Evolutionary conservation across 331 rosid genomes (phyloP).

Genomic region (Malus hybrid): DNA sequence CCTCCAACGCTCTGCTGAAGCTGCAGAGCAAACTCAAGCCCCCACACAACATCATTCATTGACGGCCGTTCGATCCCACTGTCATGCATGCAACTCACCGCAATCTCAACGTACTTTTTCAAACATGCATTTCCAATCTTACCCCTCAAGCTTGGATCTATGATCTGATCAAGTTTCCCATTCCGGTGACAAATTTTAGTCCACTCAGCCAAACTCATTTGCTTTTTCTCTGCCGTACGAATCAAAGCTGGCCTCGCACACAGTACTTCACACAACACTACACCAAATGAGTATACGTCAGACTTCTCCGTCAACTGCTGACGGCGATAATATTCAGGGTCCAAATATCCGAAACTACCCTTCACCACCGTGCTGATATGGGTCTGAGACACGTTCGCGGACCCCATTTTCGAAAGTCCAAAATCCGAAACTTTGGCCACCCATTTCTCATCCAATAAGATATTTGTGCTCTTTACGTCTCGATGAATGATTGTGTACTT

Average conservation of each 20-base stretch:
- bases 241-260: conserved; percentile 20
- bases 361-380: conserved; percentile 32
- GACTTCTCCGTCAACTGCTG: conserved; percentile 34
- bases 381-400: neutral
- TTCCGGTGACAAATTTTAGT: neutral
- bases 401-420: conserved; percentile 35
- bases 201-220: conserved; percentile 25
- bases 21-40: conserved; percentile 29
- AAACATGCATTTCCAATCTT: conserved; percentile 12
- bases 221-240: conserved; percentile 9
- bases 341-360: conserved; percentile 49
- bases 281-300: conserved; percentile 48
- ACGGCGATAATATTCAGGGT: conserved; percentile 37
- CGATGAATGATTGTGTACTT: conserved; percentile 47
- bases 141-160: conserved; percentile 12
- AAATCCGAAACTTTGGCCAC: conserved; percentile 50
- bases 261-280: conserved; percentile 32
- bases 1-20: conserved; percentile 10
- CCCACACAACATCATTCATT: conserved; percentile 31
- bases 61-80: conserved; percentile 23
- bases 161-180: neutral
- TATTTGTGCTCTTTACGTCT: conserved; percentile 47
- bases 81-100: conserved; percentile 20
- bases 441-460: conserved; percentile 47
- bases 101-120: conserved; percentile 14